A percentile compares a stretch with the other conserved stretches of the same genome.
Conservation (phyloP, 371 early-diverging fungal species). For the Nematocida parisii region DNA sequence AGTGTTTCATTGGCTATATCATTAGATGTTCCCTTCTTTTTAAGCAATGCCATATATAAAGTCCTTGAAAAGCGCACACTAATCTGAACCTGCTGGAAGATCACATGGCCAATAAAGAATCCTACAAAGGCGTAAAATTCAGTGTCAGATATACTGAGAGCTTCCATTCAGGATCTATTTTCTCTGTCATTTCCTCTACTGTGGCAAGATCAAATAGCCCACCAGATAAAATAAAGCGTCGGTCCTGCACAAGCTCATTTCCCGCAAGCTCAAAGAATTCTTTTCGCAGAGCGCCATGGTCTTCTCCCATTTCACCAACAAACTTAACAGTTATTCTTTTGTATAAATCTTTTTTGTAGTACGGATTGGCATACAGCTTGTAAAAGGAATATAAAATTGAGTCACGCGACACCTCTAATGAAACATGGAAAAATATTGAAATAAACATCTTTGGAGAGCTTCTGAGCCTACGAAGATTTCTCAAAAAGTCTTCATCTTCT, state of each 20-base stretch:
- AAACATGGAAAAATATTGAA: conserved; percentile 22
- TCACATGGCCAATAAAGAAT: conserved; percentile 42
- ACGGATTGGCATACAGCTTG: conserved; percentile 25
- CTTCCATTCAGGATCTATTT: neutral
- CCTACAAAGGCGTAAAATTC: conserved; percentile 45
- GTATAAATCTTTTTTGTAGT: neutral
- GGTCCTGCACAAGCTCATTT: conserved; percentile 19
- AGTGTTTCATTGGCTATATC: conserved; percentile 22
- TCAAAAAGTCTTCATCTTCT: conserved; percentile 27
- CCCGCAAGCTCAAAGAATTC: conserved; percentile 56
- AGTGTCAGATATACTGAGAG: conserved; percentile 17
- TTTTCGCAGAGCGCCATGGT: conserved; percentile 56
- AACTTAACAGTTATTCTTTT: conserved; percentile 47
- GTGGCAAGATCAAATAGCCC: conserved; percentile 35
- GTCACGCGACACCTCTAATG: conserved; percentile 3
- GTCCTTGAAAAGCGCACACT: conserved; percentile 13
- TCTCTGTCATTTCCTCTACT: neutral
- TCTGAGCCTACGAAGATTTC: conserved; percentile 24
- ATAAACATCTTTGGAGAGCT: conserved; percentile 53
- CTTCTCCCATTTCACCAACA: conserved; percentile 48
- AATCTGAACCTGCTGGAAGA: conserved; percentile 58
- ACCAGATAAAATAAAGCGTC: conserved; percentile 18
- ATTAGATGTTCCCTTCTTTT: conserved; percentile 11
- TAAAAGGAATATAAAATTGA: conserved; percentile 18
- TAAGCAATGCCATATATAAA: conserved; percentile 40